Percentiles rank a stretch among this genome's conserved stretches.
Conservation (phyloP, 371 early-diverging fungal genomes). For the Lichtheimia hyalospora region DNA sequence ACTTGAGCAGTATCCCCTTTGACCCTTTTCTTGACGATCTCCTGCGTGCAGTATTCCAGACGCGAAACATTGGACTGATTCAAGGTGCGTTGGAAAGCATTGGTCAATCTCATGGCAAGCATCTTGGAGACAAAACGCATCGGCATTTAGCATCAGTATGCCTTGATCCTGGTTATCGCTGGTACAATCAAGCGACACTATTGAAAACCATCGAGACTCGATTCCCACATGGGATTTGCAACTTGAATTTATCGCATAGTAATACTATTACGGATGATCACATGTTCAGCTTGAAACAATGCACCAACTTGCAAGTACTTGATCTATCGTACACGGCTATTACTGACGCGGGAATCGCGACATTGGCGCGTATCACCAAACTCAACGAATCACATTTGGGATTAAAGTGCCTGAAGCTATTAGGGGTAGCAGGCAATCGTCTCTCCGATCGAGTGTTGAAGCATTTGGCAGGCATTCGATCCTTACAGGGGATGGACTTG, state of each 20-base stretch:
- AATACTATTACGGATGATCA: neutral
- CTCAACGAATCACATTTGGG: no score
- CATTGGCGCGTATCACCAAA: neutral
- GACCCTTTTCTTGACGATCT: conserved; percentile 13
- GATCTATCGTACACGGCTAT: conserved; percentile 1
- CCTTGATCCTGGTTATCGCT: no score
- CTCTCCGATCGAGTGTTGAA: no score
- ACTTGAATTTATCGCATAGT: no score
- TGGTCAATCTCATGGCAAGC: neutral
- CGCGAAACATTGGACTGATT: neutral
- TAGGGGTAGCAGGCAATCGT: no score
- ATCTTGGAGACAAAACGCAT: neutral
- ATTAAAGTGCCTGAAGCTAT: no score
- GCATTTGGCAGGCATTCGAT: no score
- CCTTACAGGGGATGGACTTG: no score
- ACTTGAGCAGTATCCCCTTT: conserved; percentile 3
- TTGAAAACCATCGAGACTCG: no score
- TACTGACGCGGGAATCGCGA: neutral
- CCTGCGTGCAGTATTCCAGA: conserved; percentile 3
- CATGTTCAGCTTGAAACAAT: neutral
- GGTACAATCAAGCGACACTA: no score
- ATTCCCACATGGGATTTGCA: no score
- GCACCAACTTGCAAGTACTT: conserved; percentile 5
- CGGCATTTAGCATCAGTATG: no score
- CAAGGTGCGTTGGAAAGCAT: neutral